Percentiles rank a stretch among this genome's conserved stretches.
These are phyloP conservation scores for Aegilops bicornis DNA, from an alignment of 176 grass and related monocot species.

Conservation along the genomic window DNA sequence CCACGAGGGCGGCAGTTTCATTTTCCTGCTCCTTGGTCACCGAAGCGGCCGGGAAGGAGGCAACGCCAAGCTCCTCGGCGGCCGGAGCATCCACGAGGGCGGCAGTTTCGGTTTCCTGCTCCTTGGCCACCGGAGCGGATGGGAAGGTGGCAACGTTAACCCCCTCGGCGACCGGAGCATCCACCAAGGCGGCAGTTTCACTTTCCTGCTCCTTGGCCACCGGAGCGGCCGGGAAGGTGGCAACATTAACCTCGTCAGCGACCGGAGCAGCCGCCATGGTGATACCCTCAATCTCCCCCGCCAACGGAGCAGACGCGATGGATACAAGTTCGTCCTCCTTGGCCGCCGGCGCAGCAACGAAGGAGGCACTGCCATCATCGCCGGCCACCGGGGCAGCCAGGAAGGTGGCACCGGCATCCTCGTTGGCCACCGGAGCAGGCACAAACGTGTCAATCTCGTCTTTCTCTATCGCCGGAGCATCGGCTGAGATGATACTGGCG, in stretches of 20 bases:
- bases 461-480: not conserved
- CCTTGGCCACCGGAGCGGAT: not conserved
- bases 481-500: not conserved
- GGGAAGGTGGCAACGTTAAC: not conserved
- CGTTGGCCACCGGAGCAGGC: not conserved
- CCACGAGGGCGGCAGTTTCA: not conserved
- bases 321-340: not conserved
- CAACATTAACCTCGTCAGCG: no score
- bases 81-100: not conserved
- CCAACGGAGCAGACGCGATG: not conserved
- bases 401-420: not conserved
- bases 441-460: not conserved
- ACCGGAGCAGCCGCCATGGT: no score
- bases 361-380: not conserved
- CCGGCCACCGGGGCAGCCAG: not conserved
- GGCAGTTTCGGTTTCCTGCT: not conserved
- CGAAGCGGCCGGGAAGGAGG: not conserved
- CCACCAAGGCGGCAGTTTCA: no score
- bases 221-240: no score
- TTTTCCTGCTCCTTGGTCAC: no score
- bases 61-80: not conserved
- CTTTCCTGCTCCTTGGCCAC: no score
- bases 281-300: no score
- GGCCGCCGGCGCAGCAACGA: not conserved
- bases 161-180: not conserved